Percentiles rank a stretch among this genome's conserved stretches.
These are phyloP conservation scores for Mycena metata DNA, from an alignment of 768 basidiomycete species.

Conservation along the genomic window DNA sequence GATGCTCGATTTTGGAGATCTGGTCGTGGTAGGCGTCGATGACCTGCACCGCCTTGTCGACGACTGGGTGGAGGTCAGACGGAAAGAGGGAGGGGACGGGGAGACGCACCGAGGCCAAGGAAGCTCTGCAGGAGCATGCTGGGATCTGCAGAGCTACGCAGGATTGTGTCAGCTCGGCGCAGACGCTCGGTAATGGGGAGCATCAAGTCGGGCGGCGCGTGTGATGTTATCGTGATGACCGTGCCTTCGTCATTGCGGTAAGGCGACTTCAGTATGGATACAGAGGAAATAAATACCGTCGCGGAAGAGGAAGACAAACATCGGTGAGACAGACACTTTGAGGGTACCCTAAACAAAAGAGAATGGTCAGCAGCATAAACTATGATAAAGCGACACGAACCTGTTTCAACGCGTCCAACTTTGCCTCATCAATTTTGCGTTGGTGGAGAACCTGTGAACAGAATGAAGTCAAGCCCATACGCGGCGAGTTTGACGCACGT, in stretches of 20 bases:
- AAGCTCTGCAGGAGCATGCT: slow-evolving; percentile 73
- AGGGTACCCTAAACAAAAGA: slow-evolving; percentile 50
- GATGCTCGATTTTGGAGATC: slow-evolving; percentile 69
- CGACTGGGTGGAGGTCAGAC: slow-evolving; percentile 54
- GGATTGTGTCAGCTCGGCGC: slow-evolving; percentile 67
- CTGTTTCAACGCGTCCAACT: slow-evolving; percentile 35
- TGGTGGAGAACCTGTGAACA: slow-evolving; percentile 16
- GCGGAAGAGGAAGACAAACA: slow-evolving; percentile 75
- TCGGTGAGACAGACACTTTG: slow-evolving; percentile 66
- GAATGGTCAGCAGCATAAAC: slow-evolving; percentile 34
- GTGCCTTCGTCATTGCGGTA: slow-evolving; percentile 54
- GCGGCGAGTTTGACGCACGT: background rate
- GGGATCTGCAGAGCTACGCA: slow-evolving; percentile 73
- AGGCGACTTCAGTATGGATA: slow-evolving; percentile 4
- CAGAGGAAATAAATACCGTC: slow-evolving; percentile 57
- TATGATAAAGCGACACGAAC: slow-evolving; percentile 1
- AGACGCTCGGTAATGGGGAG: slow-evolving; percentile 70
- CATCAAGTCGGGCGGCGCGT: slow-evolving; percentile 60
- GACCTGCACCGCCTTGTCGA: slow-evolving; percentile 74
- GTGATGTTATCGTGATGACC: slow-evolving; percentile 65
- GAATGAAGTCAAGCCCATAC: background rate
- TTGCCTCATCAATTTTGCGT: slow-evolving; percentile 36
- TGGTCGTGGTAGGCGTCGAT: slow-evolving; percentile 76
- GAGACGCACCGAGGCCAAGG: slow-evolving; percentile 61
- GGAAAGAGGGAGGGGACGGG: too few species aligned